A percentile compares a stretch with the other conserved stretches of the same genome.
These are phyloP conservation scores for Fusarium sp. DNA, from an alignment of 2,329 filamentous ascomycete species.

Conservation along the genomic window DNA sequence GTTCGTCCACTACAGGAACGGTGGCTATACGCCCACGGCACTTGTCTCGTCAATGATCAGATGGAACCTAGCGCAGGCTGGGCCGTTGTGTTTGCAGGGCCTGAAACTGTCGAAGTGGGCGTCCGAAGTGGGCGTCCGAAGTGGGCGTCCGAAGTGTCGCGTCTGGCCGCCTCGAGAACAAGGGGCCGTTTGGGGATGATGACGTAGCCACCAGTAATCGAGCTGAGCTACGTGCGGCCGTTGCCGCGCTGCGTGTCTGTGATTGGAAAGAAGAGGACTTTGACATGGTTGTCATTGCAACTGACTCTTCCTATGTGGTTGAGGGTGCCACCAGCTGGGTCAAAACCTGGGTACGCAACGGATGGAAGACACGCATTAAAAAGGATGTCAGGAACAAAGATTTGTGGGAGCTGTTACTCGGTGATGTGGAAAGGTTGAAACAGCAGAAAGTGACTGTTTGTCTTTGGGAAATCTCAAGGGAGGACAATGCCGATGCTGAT, in stretches of 20 bases:
- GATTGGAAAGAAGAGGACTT: slow-evolving; percentile 45
- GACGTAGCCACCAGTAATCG: slow-evolving; percentile 59
- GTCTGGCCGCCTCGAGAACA: slow-evolving; percentile 54
- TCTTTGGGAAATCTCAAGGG: slow-evolving; percentile 62
- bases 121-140: not conserved
- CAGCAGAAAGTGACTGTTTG: slow-evolving; percentile 50
- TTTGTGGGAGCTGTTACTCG: slow-evolving; percentile 63
- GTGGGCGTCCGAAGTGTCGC: not conserved
- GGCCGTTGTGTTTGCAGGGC: slow-evolving; percentile 48
- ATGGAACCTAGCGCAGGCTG: slow-evolving; percentile 54
- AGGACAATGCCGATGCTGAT: slow-evolving; percentile 58
- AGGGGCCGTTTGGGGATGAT: slow-evolving; percentile 55
- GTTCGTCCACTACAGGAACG: slow-evolving; percentile 16
- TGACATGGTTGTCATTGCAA: slow-evolving; percentile 56
- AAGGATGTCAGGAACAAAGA: slow-evolving; percentile 62
- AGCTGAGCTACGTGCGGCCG: slow-evolving; percentile 28
- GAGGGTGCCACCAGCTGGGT: slow-evolving; percentile 23
- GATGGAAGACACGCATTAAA: slow-evolving; percentile 56
- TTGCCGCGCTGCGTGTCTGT: slow-evolving; percentile 11
- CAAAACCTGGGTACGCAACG: slow-evolving; percentile 46
- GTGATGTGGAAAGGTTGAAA: slow-evolving; percentile 51
- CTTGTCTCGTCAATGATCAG: slow-evolving; percentile 58
- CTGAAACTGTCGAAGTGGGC: not conserved
- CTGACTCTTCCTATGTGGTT: slow-evolving; percentile 25
- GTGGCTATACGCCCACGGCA: slow-evolving; percentile 57